Evolutionary conservation across 768 basidiomycete species (phyloP), one percentile per base, ranked within the genome.

Genomic region (Leccinum truebloodii): DNA sequence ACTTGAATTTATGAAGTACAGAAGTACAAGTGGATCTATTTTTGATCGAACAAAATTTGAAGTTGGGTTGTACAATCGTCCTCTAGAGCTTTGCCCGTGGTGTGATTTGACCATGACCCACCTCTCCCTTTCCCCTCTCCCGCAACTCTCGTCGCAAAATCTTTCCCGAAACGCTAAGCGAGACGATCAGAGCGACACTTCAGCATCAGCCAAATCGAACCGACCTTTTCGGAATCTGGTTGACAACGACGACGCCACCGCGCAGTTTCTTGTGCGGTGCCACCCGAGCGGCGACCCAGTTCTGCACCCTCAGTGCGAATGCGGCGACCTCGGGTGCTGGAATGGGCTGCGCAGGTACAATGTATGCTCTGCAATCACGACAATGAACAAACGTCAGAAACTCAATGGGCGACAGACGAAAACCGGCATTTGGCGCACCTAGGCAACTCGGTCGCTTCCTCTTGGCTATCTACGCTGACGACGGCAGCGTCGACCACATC

Each of bases 401-500:
- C 30, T 30, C 30, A 2, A 13, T 9, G 20, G 18, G 8, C 8
- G 18, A 1, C 49, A 26, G 8, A 24, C 49, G 24, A 20, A 13
- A 46, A 20, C n/a, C 12, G 22, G 18, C 32, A 41, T 3, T 20
- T 53, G 20, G 14, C 46, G 2, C 26, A 87, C 86, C 89, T 82
- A 1, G 93, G 94, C 4, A 93, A 78, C 73, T 96, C 94, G 0
- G 94, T 92, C 3, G 86, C 88, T 65, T 92, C 83, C 57, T 81
- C 79, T 5, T 79, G 79, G 62, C 80, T 82, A 4, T 86, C 79
- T 1, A 95, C 75, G 2, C 93, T 92, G 58, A 95, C 88, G 20
- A 96, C 94, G 10, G 87, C 93, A 1, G 81, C 82, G 66, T 97
- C 94, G 3, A 85, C 87, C 18, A 96, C 78, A 0, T 88, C 83